Base-by-base conservation (phyloP, 306 rosid genomes). In the Begonia peltatifolia region DNA sequence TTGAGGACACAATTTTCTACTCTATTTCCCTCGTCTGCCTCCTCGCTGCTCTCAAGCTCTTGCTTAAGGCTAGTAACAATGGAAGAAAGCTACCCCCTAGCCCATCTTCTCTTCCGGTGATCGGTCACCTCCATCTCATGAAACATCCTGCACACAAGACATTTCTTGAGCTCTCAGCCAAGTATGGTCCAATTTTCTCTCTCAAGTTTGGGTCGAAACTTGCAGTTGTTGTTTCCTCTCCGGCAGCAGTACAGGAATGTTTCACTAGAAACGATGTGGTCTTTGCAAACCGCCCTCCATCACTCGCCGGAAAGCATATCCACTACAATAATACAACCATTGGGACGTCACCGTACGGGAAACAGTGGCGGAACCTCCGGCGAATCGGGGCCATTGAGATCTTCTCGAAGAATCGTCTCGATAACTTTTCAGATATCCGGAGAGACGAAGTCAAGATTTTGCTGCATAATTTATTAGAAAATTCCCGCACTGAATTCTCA, bases 331-430 rank as follows among this genome's bases (percentile, higher is more conserved):
- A 57, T 54, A 77, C 87, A 57, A 62, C 50, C 2, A 1, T 82
- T 0, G 2, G 49, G 0, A 0, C 41, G 2, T 2, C 95, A 0
- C 52, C 85, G 1, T 75, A 82, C 43, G 93, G 93, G 6, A 87
- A 82, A n/a, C 87, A 74, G 49, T 86, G 95, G 95, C 93, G 87
- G n/a, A 86, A 79, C 76, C 47, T 79, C 1, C 95, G 93, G n/a
- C 88, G 88, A 16, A 77, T 86, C 0, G 62, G 80, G 23, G 20
- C 85, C 2, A 16, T 76, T 0, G 86, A 86, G 52, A 77, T 86
- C 48, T 76, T 79, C 64, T 85, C 90, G 14, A 9, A 69, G 8
- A 42, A 14, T n/a, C 63, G 78, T 1, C 57, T 74, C 18, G 69
- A 64, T 55, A 22, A 38, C 22, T 79, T 79, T 25, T 2, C 10